Percentiles rank a stretch among this genome's conserved stretches.
phyloP scores from a whole-genome alignment of 371 early-diverging fungal species.

The Apophysomyces variabilis region DNA sequence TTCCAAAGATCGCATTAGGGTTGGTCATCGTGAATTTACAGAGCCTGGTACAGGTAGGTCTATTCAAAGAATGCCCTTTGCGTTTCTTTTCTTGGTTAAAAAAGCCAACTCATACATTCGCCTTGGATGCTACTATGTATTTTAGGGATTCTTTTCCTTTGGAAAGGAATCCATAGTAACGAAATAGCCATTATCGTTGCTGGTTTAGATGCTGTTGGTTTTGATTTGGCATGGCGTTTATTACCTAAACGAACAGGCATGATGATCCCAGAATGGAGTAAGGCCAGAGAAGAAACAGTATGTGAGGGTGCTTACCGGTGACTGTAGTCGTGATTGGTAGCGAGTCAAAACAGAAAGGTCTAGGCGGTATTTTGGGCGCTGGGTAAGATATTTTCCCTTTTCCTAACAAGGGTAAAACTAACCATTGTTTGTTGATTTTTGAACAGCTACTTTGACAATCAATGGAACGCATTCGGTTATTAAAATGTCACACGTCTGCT shows the following conservation, averaged over 20 bases:
- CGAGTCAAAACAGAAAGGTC: conserved; percentile 46
- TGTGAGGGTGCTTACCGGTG: background rate
- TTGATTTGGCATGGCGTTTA: conserved; percentile 45
- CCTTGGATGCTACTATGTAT: background rate
- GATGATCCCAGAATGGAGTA: conserved; percentile 59
- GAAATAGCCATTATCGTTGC: conserved; percentile 48
- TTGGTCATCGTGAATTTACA: conserved; percentile 43
- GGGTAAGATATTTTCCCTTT: conserved; percentile 33
- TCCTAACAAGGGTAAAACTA: no score
- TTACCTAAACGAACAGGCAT: conserved; percentile 58
- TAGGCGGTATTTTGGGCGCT: conserved; percentile 55
- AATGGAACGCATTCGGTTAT: conserved; percentile 34
- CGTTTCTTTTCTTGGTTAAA: conserved; percentile 1
- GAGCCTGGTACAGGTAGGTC: conserved; percentile 52
- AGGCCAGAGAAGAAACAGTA: background rate
- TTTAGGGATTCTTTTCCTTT: conserved; percentile 45
- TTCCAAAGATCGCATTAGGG: conserved; percentile 32
- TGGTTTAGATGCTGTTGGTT: conserved; percentile 44
- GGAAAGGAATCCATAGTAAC: conserved; percentile 27
- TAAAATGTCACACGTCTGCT: background rate
- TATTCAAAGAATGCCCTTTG: background rate
- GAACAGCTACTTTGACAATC: conserved; percentile 30
- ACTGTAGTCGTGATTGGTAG: conserved; percentile 40
- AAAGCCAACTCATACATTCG: background rate
- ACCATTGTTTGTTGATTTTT: background rate